Conservation (phyloP, 768 basidiomycete species). For the Sarcodon sp. region DNA sequence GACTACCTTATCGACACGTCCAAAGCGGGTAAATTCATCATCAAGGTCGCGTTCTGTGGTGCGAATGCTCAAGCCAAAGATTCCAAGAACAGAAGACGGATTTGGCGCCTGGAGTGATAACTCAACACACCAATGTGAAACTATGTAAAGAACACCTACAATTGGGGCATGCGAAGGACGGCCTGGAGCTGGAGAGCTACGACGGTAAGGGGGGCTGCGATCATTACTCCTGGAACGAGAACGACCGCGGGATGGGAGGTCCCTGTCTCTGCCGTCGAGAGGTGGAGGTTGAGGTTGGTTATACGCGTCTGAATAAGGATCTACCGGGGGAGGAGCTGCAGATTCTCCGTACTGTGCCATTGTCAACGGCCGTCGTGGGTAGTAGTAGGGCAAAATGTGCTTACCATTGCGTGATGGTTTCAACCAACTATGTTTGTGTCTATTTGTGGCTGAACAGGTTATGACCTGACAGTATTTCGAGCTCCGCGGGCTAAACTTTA, state of each 20-base stretch:
- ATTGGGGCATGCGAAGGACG: conserved; percentile 62
- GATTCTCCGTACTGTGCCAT: conserved; percentile 68
- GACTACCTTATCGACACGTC: conserved; percentile 87
- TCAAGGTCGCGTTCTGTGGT: conserved; percentile 91
- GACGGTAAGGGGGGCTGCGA: conserved; percentile 15
- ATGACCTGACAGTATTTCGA: conserved; percentile 6
- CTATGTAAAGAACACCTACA: conserved; percentile 32
- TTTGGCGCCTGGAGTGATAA: conserved; percentile 61
- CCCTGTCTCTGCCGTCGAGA: background rate
- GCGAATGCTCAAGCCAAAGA: conserved; percentile 96
- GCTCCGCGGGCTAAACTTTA: conserved; percentile 11
- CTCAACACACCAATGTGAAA: conserved; percentile 21
- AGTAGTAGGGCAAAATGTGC: conserved; percentile 16
- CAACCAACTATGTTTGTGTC: conserved; percentile 13
- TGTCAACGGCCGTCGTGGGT: conserved; percentile 12
- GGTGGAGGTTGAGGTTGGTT: background rate
- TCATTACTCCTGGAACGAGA: background rate
- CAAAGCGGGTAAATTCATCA: conserved; percentile 84
- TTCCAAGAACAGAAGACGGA: conserved; percentile 82
- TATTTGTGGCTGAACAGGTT: conserved; percentile 11
- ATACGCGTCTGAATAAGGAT: conserved; percentile 2
- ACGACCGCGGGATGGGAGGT: background rate
- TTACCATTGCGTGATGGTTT: conserved; percentile 49
- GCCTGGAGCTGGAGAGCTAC: conserved; percentile 40
- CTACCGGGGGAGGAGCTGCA: conserved; percentile 52